These are phyloP conservation scores for Aspergillus ellipticus DNA, from an alignment of 495 filamentous ascomycete species.

Conservation along the genomic window DNA sequence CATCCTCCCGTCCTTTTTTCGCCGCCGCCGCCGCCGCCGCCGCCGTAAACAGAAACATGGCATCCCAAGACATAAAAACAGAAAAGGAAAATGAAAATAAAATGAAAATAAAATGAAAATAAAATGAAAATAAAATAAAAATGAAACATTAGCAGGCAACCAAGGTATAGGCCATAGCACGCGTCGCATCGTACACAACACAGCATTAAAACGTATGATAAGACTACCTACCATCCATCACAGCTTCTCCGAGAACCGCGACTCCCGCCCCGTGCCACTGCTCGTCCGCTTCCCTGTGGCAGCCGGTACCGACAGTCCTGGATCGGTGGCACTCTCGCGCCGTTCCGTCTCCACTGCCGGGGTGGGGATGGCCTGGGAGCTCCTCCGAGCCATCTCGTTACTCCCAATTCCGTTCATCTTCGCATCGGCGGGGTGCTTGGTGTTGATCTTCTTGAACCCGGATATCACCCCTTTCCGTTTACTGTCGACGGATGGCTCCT, in stretches of 20 bases:
- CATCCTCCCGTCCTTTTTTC: too few species aligned
- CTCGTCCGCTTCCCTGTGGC: constrained; percentile 26
- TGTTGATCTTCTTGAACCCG: constrained; percentile 25
- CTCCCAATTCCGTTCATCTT: constrained; percentile 21
- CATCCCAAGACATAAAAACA: background rate
- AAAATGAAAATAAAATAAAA: too few species aligned
- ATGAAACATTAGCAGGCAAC: too few species aligned
- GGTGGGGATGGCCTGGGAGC: constrained; percentile 19
- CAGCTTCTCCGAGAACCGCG: constrained; percentile 49
- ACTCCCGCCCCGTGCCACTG: constrained; percentile 41
- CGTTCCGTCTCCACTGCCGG: constrained; percentile 27
- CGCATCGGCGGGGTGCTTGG: constrained; percentile 15
- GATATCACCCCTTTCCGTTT: constrained; percentile 17
- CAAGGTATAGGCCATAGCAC: too few species aligned
- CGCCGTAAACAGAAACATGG: constrained; percentile 1
- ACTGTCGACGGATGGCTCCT: constrained; percentile 18
- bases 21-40: background rate
- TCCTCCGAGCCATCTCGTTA: constrained; percentile 12
- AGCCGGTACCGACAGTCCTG: constrained; percentile 40
- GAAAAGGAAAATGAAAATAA: too few species aligned
- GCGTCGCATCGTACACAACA: too few species aligned
- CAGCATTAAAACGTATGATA: too few species aligned
- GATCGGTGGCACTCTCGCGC: constrained; percentile 46
- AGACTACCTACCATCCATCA: too few species aligned
- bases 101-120: too few species aligned